Conservation (phyloP, 441 rosid species). For the Populus hybrid region DNA sequence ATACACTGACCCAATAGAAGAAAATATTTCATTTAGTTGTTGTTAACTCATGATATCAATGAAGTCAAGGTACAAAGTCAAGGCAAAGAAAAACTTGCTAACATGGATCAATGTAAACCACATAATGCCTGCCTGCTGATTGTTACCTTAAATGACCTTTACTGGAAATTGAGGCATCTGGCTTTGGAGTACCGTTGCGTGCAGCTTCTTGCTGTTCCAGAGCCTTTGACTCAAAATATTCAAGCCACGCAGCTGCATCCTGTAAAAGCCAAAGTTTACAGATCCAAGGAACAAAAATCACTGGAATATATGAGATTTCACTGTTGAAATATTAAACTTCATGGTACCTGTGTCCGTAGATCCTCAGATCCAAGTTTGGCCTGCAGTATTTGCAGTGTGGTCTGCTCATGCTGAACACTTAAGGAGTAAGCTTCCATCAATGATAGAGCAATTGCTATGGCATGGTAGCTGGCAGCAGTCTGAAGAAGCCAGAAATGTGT, state of each 20-base stretch:
- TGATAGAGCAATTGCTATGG: constrained; percentile 74
- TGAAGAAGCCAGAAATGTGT: constrained; percentile 33
- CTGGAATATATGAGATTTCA: constrained; percentile 6
- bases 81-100: background rate
- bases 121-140: constrained; percentile 13
- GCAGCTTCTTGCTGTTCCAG: constrained; percentile 73
- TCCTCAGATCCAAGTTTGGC: constrained; percentile 64
- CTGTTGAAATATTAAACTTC: constrained; percentile 10
- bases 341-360: constrained; percentile 60
- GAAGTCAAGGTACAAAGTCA: background rate
- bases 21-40: constrained; percentile 15
- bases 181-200: constrained; percentile 63
- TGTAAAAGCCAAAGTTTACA: constrained; percentile 26
- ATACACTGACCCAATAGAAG: constrained; percentile 49
- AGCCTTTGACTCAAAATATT: constrained; percentile 69
- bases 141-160: constrained; percentile 75
- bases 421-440: constrained; percentile 73
- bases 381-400: constrained; percentile 59
- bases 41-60: background rate
- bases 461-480: constrained; percentile 82
- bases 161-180: constrained; percentile 69
- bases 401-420: constrained; percentile 71
- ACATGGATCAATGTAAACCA: background rate
- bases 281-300: constrained; percentile 15
- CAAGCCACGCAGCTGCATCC: constrained; percentile 31